phyloP scores from a whole-genome alignment of 257 asterid species.

The Galeopsis tetrahit region DNA sequence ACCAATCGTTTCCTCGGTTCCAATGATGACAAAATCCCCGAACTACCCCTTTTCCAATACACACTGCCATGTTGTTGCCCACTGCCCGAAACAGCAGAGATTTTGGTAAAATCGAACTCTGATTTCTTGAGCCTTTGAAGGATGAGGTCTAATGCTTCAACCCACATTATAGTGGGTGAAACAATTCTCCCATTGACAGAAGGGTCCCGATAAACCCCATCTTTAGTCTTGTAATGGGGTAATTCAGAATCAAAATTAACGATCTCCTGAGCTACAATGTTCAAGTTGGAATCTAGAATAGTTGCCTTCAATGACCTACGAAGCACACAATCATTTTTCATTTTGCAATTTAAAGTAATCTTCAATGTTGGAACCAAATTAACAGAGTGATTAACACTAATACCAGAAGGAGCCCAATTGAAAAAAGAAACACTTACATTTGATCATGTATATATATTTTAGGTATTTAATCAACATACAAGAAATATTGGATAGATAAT shows the following conservation, averaged over 20 bases:
- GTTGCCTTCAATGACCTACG: conserved; percentile 93
- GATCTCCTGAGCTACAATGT: conserved; percentile 65
- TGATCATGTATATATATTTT: conserved; percentile 7
- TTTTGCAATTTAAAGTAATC: neutral
- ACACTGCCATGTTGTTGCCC: conserved; percentile 99
- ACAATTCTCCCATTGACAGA: conserved; percentile 73
- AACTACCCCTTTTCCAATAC: conserved; percentile 86
- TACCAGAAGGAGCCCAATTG: neutral
- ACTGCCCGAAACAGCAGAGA: conserved; percentile 90
- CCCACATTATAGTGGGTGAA: conserved; percentile 96
- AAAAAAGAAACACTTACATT: neutral
- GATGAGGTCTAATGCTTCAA: conserved; percentile 83
- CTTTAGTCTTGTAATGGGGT: conserved; percentile 86
- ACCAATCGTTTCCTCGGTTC: conserved; percentile 52
- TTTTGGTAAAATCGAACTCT: conserved; percentile 59
- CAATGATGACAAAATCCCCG: conserved; percentile 52
- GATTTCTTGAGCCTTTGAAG: conserved; percentile 70
- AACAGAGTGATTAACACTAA: neutral
- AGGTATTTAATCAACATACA: neutral
- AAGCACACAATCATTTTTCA: conserved; percentile 17
- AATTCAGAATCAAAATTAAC: conserved; percentile 82
- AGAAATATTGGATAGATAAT: neutral
- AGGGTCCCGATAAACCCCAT: conserved; percentile 80
- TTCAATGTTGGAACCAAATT: conserved; percentile 8
- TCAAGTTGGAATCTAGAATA: conserved; percentile 72